Conservation (phyloP, 2,329 filamentous ascomycete species). For the Hymenoscyphus salicellus region DNA sequence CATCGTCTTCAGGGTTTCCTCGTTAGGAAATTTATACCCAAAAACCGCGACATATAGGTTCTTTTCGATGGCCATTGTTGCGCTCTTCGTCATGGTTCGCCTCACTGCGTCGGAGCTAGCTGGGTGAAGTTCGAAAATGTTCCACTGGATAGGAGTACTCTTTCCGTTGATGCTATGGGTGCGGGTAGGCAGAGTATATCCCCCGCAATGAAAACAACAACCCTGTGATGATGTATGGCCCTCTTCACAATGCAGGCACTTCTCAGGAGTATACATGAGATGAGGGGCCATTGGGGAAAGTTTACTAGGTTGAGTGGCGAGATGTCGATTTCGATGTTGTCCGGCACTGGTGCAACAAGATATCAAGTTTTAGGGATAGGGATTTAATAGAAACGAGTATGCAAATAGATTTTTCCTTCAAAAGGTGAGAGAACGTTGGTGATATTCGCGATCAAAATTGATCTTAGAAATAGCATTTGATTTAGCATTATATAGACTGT, state of each 20-base stretch:
- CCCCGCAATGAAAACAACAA: neutral
- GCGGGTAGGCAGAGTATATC: conserved; percentile 1
- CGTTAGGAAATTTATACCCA: neutral
- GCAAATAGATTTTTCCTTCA: neutral
- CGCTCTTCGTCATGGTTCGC: neutral
- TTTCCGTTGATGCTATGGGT: neutral
- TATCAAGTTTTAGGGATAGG: neutral
- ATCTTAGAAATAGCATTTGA: neutral
- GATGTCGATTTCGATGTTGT: no score
- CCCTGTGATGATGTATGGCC: no score
- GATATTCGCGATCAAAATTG: neutral
- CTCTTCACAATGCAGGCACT: no score
- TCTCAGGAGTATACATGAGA: no score
- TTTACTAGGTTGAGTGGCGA: no score
- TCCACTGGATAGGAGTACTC: neutral
- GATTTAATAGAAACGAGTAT: neutral
- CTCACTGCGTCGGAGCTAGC: neutral
- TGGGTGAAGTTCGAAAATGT: conserved; percentile 5
- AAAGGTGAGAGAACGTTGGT: neutral
- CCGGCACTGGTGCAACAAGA: no score
- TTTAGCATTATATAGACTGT: neutral
- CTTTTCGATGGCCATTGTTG: neutral
- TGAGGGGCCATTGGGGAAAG: no score
- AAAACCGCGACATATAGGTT: neutral
- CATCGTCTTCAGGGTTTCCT: neutral